A percentile compares a stretch with the other conserved stretches of the same genome.
Conservation (phyloP, 495 filamentous ascomycete species). For the Aspergillus bridgeri region DNA sequence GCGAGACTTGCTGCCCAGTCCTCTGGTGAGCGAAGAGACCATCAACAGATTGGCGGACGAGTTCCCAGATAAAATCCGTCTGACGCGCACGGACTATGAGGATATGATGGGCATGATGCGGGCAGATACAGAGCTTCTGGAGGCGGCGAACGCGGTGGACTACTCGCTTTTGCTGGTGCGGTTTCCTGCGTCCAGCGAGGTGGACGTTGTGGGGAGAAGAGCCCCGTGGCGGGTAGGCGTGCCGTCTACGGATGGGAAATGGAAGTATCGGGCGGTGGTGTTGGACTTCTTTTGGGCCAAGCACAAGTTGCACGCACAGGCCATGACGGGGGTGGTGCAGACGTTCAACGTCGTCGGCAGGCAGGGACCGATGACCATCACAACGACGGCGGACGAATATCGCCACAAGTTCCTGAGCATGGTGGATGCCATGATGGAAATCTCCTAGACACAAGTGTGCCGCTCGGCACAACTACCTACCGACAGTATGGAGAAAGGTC, state of each 20-base stretch:
- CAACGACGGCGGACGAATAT: slow-evolving; percentile 63
- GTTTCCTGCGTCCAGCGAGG: slow-evolving; percentile 41
- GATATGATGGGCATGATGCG: slow-evolving; percentile 47
- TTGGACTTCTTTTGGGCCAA: slow-evolving; percentile 73
- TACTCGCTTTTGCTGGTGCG: slow-evolving; percentile 68
- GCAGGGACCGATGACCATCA: slow-evolving; percentile 68
- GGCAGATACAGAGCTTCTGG: slow-evolving; percentile 57
- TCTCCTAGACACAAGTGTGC: not conserved
- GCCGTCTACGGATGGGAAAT: slow-evolving; percentile 54
- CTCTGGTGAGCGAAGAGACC: slow-evolving; percentile 55
- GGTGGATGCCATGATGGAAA: slow-evolving; percentile 53
- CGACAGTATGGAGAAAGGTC: not conserved
- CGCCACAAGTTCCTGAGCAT: slow-evolving; percentile 60
- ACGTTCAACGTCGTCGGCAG: slow-evolving; percentile 55
- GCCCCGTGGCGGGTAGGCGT: slow-evolving; percentile 57
- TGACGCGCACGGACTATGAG: slow-evolving; percentile 48
- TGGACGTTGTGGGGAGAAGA: slow-evolving; percentile 19
- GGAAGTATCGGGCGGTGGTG: slow-evolving; percentile 59
- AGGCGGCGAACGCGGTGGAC: slow-evolving; percentile 59
- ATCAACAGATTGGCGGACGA: slow-evolving; percentile 57
- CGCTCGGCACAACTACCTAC: no score
- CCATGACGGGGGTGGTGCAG: slow-evolving; percentile 58
- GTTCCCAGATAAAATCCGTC: slow-evolving; percentile 61
- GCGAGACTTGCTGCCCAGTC: slow-evolving; percentile 59
- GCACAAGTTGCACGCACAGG: slow-evolving; percentile 58